A percentile compares a stretch with the other conserved stretches of the same genome.
Conservation (phyloP, 108 stramenopile species). For the Schizochytrium sp. region DNA sequence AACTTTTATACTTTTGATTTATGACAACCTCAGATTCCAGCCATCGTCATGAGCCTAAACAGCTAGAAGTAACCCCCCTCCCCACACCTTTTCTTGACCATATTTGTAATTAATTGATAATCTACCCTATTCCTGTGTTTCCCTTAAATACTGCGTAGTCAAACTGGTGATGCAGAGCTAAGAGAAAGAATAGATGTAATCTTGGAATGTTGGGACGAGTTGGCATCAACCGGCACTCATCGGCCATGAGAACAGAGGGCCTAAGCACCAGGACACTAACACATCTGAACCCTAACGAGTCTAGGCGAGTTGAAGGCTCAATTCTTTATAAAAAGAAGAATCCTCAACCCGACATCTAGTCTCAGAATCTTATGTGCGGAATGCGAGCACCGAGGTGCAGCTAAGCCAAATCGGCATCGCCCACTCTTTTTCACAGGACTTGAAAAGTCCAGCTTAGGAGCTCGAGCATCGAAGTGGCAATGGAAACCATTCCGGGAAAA, state of each 20-base stretch:
- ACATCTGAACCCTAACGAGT: slow-evolving; percentile 3
- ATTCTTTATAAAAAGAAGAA: neutral
- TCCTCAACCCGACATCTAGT: neutral
- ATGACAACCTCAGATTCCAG: no score
- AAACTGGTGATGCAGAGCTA: neutral
- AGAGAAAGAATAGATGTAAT: neutral
- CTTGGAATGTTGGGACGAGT: slow-evolving; percentile 12
- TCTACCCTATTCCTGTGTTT: no score
- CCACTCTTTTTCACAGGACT: slow-evolving; percentile 12
- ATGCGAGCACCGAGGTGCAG: slow-evolving; percentile 25
- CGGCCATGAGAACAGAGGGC: slow-evolving; percentile 62
- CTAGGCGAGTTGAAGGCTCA: neutral
- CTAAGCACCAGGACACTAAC: slow-evolving; percentile 18
- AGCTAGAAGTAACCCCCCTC: no score
- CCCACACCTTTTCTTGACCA: no score
- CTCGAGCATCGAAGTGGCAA: slow-evolving; percentile 38
- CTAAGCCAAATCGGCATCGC: slow-evolving; percentile 53
- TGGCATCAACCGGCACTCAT: slow-evolving; percentile 37
- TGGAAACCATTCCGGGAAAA: slow-evolving; percentile 13
- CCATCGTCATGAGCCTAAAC: no score
- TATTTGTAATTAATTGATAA: no score
- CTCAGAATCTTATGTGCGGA: neutral
- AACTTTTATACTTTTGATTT: no score
- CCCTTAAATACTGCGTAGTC: neutral
- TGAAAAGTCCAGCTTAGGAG: slow-evolving; percentile 17